Evolutionary conservation across 228 moss, liverwort and hornwort genomes (phyloP).

Genomic region (Sphagnum fallax): DNA sequence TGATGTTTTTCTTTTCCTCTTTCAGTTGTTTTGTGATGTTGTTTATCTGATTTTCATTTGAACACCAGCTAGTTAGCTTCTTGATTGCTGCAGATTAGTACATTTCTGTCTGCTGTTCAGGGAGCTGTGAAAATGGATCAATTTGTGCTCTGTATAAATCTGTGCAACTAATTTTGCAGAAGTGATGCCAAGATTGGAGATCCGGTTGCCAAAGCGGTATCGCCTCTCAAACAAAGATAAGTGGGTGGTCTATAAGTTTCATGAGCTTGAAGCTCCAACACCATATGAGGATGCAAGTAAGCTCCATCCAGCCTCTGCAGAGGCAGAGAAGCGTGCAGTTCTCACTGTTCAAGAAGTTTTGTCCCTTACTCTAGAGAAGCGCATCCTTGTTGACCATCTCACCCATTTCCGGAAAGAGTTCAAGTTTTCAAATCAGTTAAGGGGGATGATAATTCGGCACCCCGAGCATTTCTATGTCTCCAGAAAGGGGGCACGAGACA

Average conservation of each 20-base stretch:
- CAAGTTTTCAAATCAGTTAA: slow-evolving; percentile 72
- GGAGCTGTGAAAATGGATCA: too few species aligned
- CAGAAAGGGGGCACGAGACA: slow-evolving; percentile 79
- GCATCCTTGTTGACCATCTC: slow-evolving; percentile 82
- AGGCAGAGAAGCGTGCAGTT: slow-evolving; percentile 83
- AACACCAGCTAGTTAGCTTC: too few species aligned
- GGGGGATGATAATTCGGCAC: slow-evolving; percentile 79
- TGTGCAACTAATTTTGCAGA: slow-evolving; percentile 17
- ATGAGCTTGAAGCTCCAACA: slow-evolving; percentile 53
- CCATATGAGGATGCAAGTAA: slow-evolving; percentile 60
- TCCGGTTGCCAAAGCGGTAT: slow-evolving; percentile 34
- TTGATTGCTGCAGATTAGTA: too few species aligned
- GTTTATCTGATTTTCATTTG: too few species aligned
- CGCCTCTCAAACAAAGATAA: slow-evolving; percentile 74
- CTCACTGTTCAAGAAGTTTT: slow-evolving; percentile 73
- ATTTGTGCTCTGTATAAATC: background rate
- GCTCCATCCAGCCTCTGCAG: slow-evolving; percentile 51
- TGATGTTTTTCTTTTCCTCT: background rate
- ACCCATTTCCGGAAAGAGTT: slow-evolving; percentile 93
- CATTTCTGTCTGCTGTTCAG: too few species aligned
- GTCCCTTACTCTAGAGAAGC: slow-evolving; percentile 84
- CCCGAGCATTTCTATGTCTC: slow-evolving; percentile 97
- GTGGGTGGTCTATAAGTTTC: slow-evolving; percentile 70
- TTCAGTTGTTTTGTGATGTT: background rate
- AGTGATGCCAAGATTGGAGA: slow-evolving; percentile 20